Percentiles rank a stretch among this genome's conserved stretches.
Conservation (phyloP, 2,329 filamentous ascomycete genomes). For the Cladophialophora chaetospira region DNA sequence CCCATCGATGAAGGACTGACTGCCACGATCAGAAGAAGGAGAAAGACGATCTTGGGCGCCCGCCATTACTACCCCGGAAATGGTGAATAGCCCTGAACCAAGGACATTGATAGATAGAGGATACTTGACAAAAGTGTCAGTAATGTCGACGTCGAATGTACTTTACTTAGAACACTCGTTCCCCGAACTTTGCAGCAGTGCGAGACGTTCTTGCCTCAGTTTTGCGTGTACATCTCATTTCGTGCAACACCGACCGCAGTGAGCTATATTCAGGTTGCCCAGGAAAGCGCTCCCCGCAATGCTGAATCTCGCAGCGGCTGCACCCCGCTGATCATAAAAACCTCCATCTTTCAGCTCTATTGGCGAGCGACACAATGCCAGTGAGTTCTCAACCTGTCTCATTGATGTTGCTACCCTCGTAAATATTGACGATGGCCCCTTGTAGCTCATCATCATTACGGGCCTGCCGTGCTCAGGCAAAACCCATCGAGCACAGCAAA, state of each 20-base stretch:
- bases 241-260: no score
- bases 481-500: slow-evolving; percentile 61
- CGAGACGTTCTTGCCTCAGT: no score
- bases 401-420: not conserved
- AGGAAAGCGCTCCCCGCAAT: not conserved
- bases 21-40: not conserved
- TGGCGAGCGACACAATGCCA: slow-evolving; percentile 22
- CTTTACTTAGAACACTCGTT: not conserved
- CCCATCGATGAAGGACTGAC: not conserved
- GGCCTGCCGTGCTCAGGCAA: slow-evolving; percentile 67
- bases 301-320: not conserved
- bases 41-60: not conserved
- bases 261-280: no score
- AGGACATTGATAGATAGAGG: slow-evolving; percentile 8
- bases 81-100: not conserved
- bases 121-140: slow-evolving; percentile 12
- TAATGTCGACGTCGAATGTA: slow-evolving; percentile 9
- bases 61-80: not conserved
- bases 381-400: slow-evolving; percentile 19
- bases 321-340: not conserved
- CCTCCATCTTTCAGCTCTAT: not conserved
- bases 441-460: slow-evolving; percentile 62
- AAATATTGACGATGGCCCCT: not conserved
- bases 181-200: no score
- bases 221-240: no score